A percentile compares a stretch with the other conserved stretches of the same genome.
Conservation (phyloP, 305 asterid genomes). For the Fraxinus floribunda region DNA sequence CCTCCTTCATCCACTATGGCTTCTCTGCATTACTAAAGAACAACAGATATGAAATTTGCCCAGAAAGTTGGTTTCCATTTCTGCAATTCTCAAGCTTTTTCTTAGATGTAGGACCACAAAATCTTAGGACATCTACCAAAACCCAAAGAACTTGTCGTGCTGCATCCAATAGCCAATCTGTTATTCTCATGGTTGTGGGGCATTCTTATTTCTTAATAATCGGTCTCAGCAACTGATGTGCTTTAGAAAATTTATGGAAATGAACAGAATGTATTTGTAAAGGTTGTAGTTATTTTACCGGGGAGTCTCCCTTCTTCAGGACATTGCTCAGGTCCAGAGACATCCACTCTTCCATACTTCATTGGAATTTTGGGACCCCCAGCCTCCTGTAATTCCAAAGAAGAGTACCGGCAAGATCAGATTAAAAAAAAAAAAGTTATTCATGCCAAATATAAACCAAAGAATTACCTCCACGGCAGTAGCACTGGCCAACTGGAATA, state of each 20-base stretch:
- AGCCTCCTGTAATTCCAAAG: conserved; percentile 62
- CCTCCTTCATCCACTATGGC: background rate
- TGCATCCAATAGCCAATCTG: background rate
- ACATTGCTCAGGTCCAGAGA: conserved; percentile 71
- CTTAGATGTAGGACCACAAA: background rate
- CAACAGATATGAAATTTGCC: background rate
- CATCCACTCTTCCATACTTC: conserved; percentile 95
- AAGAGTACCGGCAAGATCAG: conserved; percentile 16
- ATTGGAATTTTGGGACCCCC: conserved; percentile 94
- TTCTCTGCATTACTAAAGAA: background rate
- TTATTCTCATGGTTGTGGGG: background rate
- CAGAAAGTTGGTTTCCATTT: background rate
- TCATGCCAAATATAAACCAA: background rate
- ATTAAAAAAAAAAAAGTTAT: background rate
- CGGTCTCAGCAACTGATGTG: background rate
- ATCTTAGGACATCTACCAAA: background rate
- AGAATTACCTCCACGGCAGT: conserved; percentile 76
- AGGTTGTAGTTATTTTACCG: conserved; percentile 43
- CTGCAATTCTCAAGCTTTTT: background rate
- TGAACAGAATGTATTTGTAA: conserved; percentile 2
- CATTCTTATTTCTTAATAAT: background rate
- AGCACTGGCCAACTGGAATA: conserved; percentile 94
- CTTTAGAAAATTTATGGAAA: background rate
- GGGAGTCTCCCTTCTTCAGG: conserved; percentile 99
- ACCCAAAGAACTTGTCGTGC: background rate